Conservation (phyloP, 352 stramenopile species). For the Globisporangium iwayamae region DNA sequence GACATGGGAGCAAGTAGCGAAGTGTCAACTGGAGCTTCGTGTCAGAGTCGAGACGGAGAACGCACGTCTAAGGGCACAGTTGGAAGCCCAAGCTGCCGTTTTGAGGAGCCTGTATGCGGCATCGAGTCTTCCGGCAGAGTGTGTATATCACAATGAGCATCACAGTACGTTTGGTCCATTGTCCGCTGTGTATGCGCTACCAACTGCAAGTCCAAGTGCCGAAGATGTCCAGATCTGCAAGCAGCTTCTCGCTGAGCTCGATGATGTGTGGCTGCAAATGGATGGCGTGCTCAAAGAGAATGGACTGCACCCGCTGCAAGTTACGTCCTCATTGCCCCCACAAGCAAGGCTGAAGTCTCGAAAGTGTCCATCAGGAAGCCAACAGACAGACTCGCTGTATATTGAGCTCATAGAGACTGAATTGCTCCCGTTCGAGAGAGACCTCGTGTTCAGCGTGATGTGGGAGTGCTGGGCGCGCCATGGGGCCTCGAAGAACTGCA, state of each 20-base stretch:
- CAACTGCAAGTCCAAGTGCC: background rate
- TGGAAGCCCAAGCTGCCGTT: background rate
- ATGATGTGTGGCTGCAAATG: background rate
- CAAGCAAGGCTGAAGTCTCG: background rate
- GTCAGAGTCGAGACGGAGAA: conserved; percentile 2
- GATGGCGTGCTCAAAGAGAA: background rate
- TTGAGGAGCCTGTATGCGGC: background rate
- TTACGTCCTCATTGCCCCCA: background rate
- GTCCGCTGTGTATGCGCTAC: no score
- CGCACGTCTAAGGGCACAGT: background rate
- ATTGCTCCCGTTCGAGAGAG: background rate
- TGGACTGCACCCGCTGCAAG: background rate
- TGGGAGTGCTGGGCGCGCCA: conserved; percentile 11
- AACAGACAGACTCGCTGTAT: background rate
- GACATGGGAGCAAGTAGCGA: background rate
- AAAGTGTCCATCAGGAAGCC: background rate
- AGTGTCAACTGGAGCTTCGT: background rate
- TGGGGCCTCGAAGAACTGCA: background rate
- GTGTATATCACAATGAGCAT: no score
- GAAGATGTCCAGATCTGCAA: background rate
- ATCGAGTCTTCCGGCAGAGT: background rate
- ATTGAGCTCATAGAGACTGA: conserved; percentile 6
- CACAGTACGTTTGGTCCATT: no score
- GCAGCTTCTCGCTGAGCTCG: background rate
- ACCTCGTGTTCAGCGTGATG: background rate